Evolutionary conservation across 2,329 filamentous ascomycete species (phyloP).

Genomic region (Monilinia aucupariae): DNA sequence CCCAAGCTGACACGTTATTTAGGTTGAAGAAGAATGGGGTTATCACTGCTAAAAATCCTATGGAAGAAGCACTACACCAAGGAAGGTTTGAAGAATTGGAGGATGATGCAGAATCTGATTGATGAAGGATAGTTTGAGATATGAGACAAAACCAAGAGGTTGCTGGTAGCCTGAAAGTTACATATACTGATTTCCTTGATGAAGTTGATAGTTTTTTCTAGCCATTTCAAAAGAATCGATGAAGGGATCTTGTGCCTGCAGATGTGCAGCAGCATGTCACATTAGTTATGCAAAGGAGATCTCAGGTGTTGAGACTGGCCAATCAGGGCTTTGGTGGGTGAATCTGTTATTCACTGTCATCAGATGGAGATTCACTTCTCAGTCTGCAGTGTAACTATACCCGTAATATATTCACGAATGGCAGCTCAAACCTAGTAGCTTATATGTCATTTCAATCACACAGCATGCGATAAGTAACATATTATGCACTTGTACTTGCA

Average conservation of each 20-base stretch:
- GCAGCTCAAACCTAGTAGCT: not conserved
- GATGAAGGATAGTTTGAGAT: not conserved
- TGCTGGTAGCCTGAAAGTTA: not conserved
- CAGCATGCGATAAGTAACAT: not conserved
- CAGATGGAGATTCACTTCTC: not conserved
- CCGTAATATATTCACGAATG: not conserved
- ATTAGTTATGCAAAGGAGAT: not conserved
- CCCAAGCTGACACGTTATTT: conserved; percentile 17
- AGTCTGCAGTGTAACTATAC: conserved; percentile 14
- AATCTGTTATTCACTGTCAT: not conserved
- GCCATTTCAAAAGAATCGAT: not conserved
- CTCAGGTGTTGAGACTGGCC: not conserved
- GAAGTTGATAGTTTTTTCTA: not conserved
- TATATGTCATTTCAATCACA: not conserved
- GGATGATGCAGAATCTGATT: conserved; percentile 32
- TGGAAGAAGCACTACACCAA: conserved; percentile 28
- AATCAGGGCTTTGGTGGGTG: not conserved
- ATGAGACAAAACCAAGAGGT: not conserved
- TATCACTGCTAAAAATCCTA: conserved; percentile 32
- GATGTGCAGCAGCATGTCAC: not conserved
- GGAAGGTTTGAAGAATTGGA: conserved; percentile 33
- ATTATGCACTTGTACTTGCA: not conserved
- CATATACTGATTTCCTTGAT: not conserved
- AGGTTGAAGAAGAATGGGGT: conserved; percentile 34
- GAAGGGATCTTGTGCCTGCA: not conserved